Evolutionary conservation across 169 alveolate genomes (phyloP).

Genomic region (Plasmodium knowlesi): DNA sequence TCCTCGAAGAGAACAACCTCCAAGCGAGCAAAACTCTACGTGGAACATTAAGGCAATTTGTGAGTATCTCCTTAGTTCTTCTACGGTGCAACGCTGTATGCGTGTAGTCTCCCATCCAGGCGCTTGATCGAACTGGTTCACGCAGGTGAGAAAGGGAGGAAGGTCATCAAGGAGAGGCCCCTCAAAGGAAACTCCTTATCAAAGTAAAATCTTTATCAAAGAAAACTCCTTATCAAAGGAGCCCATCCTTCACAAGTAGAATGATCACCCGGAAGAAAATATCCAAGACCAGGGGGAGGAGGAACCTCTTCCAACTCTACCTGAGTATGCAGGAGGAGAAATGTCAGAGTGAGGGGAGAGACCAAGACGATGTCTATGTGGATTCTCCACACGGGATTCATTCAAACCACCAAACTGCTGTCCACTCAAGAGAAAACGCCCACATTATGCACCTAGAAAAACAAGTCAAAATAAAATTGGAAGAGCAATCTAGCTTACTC

Average conservation of each 20-base stretch:
- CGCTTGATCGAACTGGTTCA: neutral
- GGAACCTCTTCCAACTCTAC: conserved; percentile 45
- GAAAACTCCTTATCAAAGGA: too few relatives aligned
- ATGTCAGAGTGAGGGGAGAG: neutral
- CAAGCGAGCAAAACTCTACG: neutral
- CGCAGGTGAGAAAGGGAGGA: neutral
- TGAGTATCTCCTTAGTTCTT: neutral
- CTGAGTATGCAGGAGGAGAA: conserved; percentile 47
- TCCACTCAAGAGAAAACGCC: conserved; percentile 67
- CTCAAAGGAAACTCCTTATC: neutral
- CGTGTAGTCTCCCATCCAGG: neutral
- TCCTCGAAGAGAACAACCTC: neutral
- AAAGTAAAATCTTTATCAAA: too few relatives aligned
- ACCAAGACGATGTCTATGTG: neutral
- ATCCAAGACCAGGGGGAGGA: conserved; percentile 6
- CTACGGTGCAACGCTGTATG: neutral
- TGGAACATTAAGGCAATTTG: neutral
- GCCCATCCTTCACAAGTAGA: neutral
- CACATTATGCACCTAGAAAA: conserved; percentile 77
- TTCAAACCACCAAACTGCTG: conserved; percentile 24
- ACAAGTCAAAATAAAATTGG: conserved; percentile 78
- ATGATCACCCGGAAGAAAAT: neutral
- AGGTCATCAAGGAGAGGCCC: neutral
- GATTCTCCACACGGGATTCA: neutral
- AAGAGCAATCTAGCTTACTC: conserved; percentile 82